phyloP scores from a whole-genome alignment of 139 green algal species.

The Coelastrella sp. region DNA sequence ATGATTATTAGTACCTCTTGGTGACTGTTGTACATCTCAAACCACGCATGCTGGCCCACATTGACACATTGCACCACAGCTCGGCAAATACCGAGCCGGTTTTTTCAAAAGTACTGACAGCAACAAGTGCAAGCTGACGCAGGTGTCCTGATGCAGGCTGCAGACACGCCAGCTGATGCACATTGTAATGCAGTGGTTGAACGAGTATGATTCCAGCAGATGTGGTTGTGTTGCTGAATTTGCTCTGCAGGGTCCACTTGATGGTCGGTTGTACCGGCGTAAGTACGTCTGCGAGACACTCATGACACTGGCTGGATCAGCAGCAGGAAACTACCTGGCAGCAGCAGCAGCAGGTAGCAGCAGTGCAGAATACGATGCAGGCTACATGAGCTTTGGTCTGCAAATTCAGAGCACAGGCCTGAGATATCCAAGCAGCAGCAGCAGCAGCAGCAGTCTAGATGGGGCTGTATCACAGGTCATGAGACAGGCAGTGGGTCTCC shows the following conservation, averaged over 20 bases:
- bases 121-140: too few species aligned
- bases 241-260: constrained; percentile 41
- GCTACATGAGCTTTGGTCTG: neutral
- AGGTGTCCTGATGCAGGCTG: too few species aligned
- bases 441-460: constrained; percentile 7
- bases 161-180: neutral
- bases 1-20: too few species aligned
- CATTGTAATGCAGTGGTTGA: neutral
- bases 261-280: constrained; percentile 45
- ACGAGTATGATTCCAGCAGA: neutral
- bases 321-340: neutral
- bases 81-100: too few species aligned
- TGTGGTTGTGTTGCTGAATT: neutral
- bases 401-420: neutral
- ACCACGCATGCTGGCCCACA: too few species aligned
- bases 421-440: neutral
- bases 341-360: constrained; percentile 2
- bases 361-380: neutral
- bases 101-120: too few species aligned
- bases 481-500: constrained; percentile 1
- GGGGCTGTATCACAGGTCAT: neutral
- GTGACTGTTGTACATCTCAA: too few species aligned
- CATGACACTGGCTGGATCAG: constrained; percentile 38
- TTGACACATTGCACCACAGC: too few species aligned
- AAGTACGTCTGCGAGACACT: constrained; percentile 51